A percentile compares a stretch with the other conserved stretches of the same genome.
phyloP scores from a whole-genome alignment of 306 rosid genomes.

The Myrica gale region DNA sequence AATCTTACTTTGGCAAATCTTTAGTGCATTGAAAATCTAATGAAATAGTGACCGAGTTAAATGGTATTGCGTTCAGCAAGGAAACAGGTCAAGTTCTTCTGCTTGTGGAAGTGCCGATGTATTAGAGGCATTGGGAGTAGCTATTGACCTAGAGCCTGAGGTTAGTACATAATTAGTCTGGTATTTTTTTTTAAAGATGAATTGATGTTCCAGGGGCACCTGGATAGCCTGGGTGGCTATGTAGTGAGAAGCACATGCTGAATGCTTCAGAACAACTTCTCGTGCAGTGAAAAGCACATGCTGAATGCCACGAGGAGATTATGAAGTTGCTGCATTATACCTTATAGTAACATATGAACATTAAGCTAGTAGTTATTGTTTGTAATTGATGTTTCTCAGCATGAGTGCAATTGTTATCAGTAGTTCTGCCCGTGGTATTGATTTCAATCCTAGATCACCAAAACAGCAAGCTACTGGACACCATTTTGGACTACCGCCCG shows the following conservation, averaged over 20 bases:
- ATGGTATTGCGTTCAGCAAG: constrained; percentile 61
- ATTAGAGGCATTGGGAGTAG: constrained; percentile 73
- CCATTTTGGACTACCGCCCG: background rate
- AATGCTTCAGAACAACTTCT: background rate
- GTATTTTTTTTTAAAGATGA: background rate
- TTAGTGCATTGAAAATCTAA: background rate
- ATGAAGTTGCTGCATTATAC: background rate
- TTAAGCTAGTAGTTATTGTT: background rate
- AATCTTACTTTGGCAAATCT: background rate
- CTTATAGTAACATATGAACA: background rate
- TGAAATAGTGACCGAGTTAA: background rate
- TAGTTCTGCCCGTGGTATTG: background rate
- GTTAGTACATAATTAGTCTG: constrained; percentile 29
- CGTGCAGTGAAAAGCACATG: constrained; percentile 2
- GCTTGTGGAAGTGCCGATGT: constrained; percentile 99
- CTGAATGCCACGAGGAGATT: background rate
- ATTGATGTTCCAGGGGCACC: background rate
- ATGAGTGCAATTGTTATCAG: background rate
- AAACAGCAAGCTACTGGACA: background rate
- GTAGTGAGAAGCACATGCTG: too few relatives aligned
- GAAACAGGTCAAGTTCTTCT: constrained; percentile 89
- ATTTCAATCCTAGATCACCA: background rate
- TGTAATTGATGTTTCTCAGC: background rate
- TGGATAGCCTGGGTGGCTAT: background rate
- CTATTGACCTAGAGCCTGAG: constrained; percentile 77